phyloP scores from a whole-genome alignment of 768 basidiomycete genomes.

The Rossbeevera mucosa region DNA sequence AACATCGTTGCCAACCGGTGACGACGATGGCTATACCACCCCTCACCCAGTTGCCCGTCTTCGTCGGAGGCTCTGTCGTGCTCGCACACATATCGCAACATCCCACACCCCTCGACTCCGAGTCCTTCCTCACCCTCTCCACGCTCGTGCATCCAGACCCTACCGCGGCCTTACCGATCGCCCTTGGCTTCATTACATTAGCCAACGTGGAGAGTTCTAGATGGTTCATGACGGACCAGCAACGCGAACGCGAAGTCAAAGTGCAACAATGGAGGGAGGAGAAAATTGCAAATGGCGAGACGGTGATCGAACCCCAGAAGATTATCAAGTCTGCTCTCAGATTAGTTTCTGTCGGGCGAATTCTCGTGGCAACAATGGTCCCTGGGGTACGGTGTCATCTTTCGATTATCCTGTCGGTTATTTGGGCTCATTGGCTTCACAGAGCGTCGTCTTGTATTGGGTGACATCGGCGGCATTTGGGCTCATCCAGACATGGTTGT shows the following conservation, averaged over 20 bases:
- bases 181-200: slow-evolving; percentile 68
- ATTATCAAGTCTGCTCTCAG: slow-evolving; percentile 54
- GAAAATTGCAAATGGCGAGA: slow-evolving; percentile 39
- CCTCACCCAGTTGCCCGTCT: slow-evolving; percentile 67
- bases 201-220: slow-evolving; percentile 75
- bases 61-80: slow-evolving; percentile 59
- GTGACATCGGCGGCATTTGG: slow-evolving; percentile 72
- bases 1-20: slow-evolving; percentile 54
- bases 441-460: slow-evolving; percentile 73
- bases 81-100: slow-evolving; percentile 51
- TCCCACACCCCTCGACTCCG: slow-evolving; percentile 68
- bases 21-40: slow-evolving; percentile 58
- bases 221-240: slow-evolving; percentile 64
- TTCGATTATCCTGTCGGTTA: slow-evolving; percentile 4
- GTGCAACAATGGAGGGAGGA: slow-evolving; percentile 46
- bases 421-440: slow-evolving; percentile 6
- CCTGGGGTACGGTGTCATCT: slow-evolving; percentile 53
- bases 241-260: slow-evolving; percentile 46
- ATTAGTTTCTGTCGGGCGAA: slow-evolving; percentile 57
- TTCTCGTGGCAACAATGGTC: slow-evolving; percentile 60
- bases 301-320: slow-evolving; percentile 43
- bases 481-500: slow-evolving; percentile 65
- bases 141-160: slow-evolving; percentile 68
- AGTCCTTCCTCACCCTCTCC: slow-evolving; percentile 71
- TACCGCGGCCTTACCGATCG: slow-evolving; percentile 63